Percentiles rank a stretch among this genome's conserved stretches.
Conservation (phyloP, 1,284 basidiomycete genomes). For the Tilletia indica region DNA sequence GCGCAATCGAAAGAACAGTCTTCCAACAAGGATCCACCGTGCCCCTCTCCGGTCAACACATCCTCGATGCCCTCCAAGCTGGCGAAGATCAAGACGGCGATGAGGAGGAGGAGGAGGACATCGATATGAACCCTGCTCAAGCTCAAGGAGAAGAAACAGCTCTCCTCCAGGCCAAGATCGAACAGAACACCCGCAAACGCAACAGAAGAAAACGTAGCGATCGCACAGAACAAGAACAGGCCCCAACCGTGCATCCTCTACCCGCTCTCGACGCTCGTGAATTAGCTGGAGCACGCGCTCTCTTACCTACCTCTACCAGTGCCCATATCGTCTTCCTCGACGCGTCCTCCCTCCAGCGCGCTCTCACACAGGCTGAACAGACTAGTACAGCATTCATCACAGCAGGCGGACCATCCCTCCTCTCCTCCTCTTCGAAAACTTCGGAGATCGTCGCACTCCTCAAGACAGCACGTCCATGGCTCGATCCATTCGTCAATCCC, state of each 20-base stretch:
- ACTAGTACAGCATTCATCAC: slow-evolving; percentile 18
- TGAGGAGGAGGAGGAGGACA: slow-evolving; percentile 28
- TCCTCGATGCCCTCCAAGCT: not conserved
- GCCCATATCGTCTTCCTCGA: slow-evolving; percentile 53
- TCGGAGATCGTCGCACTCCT: not conserved
- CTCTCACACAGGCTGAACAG: slow-evolving; percentile 24
- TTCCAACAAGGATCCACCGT: slow-evolving; percentile 22
- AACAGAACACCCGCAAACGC: not conserved
- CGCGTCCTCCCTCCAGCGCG: slow-evolving; percentile 31
- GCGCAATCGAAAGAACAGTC: slow-evolving; percentile 33
- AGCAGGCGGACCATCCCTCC: slow-evolving; percentile 3
- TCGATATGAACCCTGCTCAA: not conserved
- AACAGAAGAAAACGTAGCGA: slow-evolving; percentile 26
- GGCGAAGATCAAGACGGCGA: not conserved
- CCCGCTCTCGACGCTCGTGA: slow-evolving; percentile 23
- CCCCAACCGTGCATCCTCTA: slow-evolving; percentile 12
- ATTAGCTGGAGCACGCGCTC: slow-evolving; percentile 15
- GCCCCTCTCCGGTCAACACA: not conserved
- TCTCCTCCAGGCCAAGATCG: not conserved
- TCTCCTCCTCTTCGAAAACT: not conserved
- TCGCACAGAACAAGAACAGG: slow-evolving; percentile 8
- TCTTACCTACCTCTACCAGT: slow-evolving; percentile 33
- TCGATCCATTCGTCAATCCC: no score
- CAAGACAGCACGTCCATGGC: not conserved
- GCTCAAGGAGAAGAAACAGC: not conserved